Evolutionary conservation across 202 grass and related monocot species (phyloP).

Genomic region (Saccharum hybrid): DNA sequence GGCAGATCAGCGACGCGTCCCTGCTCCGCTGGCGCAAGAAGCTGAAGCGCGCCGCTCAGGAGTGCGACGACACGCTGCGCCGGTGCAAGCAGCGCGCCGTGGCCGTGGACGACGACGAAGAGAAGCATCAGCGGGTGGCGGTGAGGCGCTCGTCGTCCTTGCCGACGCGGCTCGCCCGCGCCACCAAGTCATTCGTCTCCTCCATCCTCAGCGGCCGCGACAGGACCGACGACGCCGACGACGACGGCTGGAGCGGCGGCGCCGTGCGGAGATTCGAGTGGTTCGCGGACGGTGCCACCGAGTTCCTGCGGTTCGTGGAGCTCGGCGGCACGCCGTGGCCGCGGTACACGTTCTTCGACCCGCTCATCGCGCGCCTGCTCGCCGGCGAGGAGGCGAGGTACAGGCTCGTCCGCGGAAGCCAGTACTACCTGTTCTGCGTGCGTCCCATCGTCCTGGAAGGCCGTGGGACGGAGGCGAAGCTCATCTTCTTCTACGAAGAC

Average conservation of each 20-base stretch:
- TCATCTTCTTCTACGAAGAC: constrained; percentile 14
- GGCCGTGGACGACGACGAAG: no score
- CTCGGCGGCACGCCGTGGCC: not conserved
- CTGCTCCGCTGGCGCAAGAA: not conserved
- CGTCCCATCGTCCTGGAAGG: not conserved
- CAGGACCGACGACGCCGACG: not conserved
- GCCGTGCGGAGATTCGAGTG: constrained; percentile 11
- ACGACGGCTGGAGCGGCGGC: not conserved
- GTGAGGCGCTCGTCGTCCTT: not conserved
- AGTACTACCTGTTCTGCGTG: not conserved
- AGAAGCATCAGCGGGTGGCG: not conserved
- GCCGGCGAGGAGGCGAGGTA: constrained; percentile 6
- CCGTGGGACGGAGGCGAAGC: constrained; percentile 27
- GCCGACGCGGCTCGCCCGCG: not conserved
- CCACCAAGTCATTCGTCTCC: not conserved
- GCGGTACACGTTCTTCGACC: constrained; percentile 14
- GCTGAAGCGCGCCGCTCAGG: constrained; percentile 24
- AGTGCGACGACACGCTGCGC: constrained; percentile 16
- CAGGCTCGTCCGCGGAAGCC: not conserved
- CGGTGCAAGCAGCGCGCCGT: not conserved
- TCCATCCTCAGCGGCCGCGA: not conserved
- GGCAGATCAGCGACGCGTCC: constrained; percentile 1
- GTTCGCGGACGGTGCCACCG: not conserved
- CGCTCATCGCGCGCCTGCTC: constrained; percentile 32
- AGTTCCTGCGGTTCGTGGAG: constrained; percentile 41